Evolutionary conservation across 768 basidiomycete genomes (phyloP).

Genomic region (Termitomyces sp.): DNA sequence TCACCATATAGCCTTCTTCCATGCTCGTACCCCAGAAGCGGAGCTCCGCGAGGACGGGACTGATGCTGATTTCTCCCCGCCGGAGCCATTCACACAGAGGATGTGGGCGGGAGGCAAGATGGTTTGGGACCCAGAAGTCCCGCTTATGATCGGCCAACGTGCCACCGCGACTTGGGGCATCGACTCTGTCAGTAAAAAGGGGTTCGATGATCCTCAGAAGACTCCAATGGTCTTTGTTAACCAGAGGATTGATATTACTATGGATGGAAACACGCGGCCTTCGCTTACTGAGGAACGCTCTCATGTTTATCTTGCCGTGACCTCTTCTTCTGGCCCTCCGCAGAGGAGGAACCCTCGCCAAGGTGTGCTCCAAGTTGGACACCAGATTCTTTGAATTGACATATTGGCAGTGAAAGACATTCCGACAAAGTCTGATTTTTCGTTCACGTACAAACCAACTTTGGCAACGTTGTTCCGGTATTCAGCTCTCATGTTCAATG

Average conservation of each 20-base stretch:
- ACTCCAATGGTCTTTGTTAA: constrained; percentile 74
- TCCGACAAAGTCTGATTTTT: constrained; percentile 47
- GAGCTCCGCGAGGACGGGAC: constrained; percentile 65
- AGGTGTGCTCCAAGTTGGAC: constrained; percentile 29
- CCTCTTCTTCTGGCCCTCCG: constrained; percentile 18
- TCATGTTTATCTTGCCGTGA: constrained; percentile 56
- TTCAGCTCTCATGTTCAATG: constrained; percentile 84
- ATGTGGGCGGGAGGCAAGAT: constrained; percentile 82
- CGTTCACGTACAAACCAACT: constrained; percentile 62
- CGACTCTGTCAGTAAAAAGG: constrained; percentile 54
- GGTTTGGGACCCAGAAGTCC: constrained; percentile 46
- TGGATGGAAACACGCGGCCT: constrained; percentile 36
- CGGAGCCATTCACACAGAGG: constrained; percentile 65
- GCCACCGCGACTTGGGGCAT: constrained; percentile 47
- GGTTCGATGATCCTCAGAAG: constrained; percentile 43
- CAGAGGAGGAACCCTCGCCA: constrained; percentile 28
- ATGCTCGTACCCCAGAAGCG: constrained; percentile 54
- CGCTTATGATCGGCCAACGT: constrained; percentile 48
- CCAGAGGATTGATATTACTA: constrained; percentile 51
- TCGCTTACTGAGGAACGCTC: constrained; percentile 59
- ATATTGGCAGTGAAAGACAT: constrained; percentile 41
- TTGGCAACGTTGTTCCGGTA: constrained; percentile 77
- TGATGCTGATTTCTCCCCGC: constrained; percentile 67
- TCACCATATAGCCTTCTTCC: constrained; percentile 74
- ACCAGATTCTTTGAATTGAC: background rate